Percentiles rank a stretch among this genome's conserved stretches.
Evolutionary conservation across 2,329 filamentous ascomycete genomes (phyloP).

Genomic region (Nemania diffusa): DNA sequence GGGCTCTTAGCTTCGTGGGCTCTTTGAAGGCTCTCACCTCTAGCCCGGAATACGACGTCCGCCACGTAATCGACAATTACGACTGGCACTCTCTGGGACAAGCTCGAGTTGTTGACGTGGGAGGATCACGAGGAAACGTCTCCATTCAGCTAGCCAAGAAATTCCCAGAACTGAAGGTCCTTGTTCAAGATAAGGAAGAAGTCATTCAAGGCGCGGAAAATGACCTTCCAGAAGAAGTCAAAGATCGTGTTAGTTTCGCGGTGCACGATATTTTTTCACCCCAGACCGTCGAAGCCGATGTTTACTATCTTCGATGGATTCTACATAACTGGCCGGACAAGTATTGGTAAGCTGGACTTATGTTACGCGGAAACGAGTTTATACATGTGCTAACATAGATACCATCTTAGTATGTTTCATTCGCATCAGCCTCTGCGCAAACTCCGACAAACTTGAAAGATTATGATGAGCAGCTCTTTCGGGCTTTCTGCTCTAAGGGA

Average conservation of each 20-base stretch:
- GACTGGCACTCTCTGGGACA: slow-evolving; percentile 31
- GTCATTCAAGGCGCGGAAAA: too few relatives aligned
- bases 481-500: too few relatives aligned
- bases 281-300: slow-evolving; percentile 46
- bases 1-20: slow-evolving; percentile 3
- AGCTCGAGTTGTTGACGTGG: slow-evolving; percentile 29
- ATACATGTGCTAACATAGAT: too few relatives aligned
- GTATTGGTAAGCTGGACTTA: too few relatives aligned
- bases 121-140: slow-evolving; percentile 43
- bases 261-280: slow-evolving; percentile 36
- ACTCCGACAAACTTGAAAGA: too few relatives aligned
- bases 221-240: too few relatives aligned
- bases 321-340: slow-evolving; percentile 59
- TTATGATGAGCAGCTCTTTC: too few relatives aligned
- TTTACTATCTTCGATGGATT: slow-evolving; percentile 57
- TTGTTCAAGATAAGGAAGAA: too few relatives aligned
- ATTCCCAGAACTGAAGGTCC: slow-evolving; percentile 9
- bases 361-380: too few relatives aligned
- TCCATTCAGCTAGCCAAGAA: slow-evolving; percentile 43
- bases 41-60: not conserved
- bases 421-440: too few relatives aligned
- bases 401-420: too few relatives aligned
- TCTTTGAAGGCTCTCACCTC: slow-evolving; percentile 2
- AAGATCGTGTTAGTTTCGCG: not conserved
- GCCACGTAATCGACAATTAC: slow-evolving; percentile 19